These are phyloP conservation scores for Pseudogymnoascus sp. DNA, from an alignment of 2,329 filamentous ascomycete species.

Conservation along the genomic window DNA sequence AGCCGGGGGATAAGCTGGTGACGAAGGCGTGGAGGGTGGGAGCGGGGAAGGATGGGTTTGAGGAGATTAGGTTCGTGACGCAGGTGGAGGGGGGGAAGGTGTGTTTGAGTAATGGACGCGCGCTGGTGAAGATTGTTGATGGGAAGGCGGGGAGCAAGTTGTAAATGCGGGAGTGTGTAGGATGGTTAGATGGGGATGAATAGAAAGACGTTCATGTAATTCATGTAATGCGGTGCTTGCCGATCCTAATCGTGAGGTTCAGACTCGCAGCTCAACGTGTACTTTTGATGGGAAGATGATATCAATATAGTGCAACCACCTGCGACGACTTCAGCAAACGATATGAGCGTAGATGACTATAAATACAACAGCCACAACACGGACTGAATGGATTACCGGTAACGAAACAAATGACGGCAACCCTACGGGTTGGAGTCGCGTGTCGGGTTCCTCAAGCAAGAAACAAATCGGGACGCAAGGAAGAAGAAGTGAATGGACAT, in stretches of 20 bases:
- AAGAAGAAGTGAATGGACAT: no score
- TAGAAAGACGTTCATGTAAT: not conserved
- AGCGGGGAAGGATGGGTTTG: slow-evolving; percentile 50
- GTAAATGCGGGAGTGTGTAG: not conserved
- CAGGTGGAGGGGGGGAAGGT: slow-evolving; percentile 72
- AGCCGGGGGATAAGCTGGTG: slow-evolving; percentile 68
- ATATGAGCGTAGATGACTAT: no score
- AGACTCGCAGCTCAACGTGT: no score
- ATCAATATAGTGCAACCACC: no score
- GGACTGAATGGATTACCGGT: no score
- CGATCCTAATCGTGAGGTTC: not conserved
- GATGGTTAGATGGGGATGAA: not conserved
- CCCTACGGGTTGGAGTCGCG: no score
- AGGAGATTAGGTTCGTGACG: slow-evolving; percentile 73
- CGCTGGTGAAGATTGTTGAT: slow-evolving; percentile 36
- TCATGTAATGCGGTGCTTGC: not conserved
- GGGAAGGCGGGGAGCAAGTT: not conserved
- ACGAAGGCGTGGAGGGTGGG: slow-evolving; percentile 73
- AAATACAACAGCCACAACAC: no score
- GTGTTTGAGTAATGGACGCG: slow-evolving; percentile 74
- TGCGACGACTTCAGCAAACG: no score
- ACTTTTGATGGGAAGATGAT: no score
- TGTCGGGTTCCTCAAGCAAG: no score
- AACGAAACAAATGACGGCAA: no score
- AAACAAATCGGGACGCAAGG: no score